These are phyloP conservation scores for Parmales sp. DNA, from an alignment of 108 stramenopile species.

Conservation along the genomic window DNA sequence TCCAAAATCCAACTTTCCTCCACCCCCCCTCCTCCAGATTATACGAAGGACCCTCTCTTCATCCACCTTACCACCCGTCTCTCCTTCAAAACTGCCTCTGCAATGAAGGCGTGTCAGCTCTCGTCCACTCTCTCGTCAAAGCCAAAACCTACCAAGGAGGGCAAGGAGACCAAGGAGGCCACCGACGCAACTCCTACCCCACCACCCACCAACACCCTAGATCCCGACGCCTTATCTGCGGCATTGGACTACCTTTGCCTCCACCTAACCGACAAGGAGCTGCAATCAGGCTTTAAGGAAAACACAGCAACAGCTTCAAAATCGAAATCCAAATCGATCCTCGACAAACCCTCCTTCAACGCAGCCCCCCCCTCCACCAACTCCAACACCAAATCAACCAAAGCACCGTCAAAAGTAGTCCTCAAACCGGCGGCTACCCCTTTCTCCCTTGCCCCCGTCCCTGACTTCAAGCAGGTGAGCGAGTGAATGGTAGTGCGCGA, in stretches of 20 bases:
- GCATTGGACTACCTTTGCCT: conserved; percentile 69
- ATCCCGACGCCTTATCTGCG: conserved; percentile 22
- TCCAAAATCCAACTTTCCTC: neutral
- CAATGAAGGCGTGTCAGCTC: conserved; percentile 11
- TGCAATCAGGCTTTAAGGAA: conserved; percentile 41
- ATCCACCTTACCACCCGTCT: conserved; percentile 38
- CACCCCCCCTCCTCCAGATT: neutral
- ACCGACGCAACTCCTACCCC: neutral
- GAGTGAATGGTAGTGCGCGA: too few relatives aligned
- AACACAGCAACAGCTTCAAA: neutral
- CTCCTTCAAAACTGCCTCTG: conserved; percentile 32
- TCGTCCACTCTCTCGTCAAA: conserved; percentile 1
- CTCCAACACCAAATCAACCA: too few relatives aligned
- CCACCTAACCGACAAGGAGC: conserved; percentile 44
- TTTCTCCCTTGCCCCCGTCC: conserved; percentile 3
- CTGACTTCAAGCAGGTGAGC: neutral
- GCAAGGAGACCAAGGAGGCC: too few relatives aligned
- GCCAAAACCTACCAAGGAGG: too few relatives aligned
- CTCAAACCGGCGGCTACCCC: neutral
- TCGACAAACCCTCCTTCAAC: neutral
- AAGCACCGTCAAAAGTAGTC: neutral
- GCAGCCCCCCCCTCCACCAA: neutral
- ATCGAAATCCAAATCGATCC: neutral
- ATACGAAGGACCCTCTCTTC: conserved; percentile 24
- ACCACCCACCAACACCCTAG: neutral